Base-by-base conservation (phyloP, 75 land plant species). In the Selaginella tamariscina region DNA sequence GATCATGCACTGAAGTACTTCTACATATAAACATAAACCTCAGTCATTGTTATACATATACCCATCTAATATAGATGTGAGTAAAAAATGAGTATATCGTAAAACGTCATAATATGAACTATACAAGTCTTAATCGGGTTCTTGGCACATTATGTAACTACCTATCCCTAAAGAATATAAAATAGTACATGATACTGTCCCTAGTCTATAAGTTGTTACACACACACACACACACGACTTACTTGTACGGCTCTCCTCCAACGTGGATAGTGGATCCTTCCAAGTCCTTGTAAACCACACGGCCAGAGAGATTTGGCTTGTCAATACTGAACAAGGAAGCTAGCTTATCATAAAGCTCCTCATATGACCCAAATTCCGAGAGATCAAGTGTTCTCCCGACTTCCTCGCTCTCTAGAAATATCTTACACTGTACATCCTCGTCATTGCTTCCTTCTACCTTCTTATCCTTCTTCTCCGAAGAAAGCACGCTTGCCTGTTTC, bases 351-450 rank as follows among this genome's bases (percentile, higher is more conserved):
- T 82, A 81, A 1, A 90, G 70, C 64, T 90, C 87, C 24, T 86
- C 90, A 56, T 82, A 90, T 13, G 96, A 80, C 5, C 72, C 62
- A 65, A 91, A 78, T 5, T 55, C 66, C 0, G 96, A 81, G 1
- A 90, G 82, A 44, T 90, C 96, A 24, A 91, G 83, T 1, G 85
- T 83, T 54, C 85, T 79, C 24, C 88, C 91, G 0, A 91, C 88
- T 71, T 87, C 86, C 30, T 87, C 91, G 20, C 80, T 78, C 56
- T 91, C 88, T 68, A 77, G 77, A 69, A 82, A 84, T n/a, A 86
- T 84, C 70, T 81, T 86, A 73, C 96, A 86, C 30, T 84, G 84
- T 15, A 32, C 39, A 39, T 57, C 29, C 8, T 68, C 26, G 33
- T 73, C 72, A 27, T 67, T 69, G 23, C 44, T 32, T 20, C 18